Evolutionary conservation across 768 basidiomycete genomes (phyloP).

Genomic region (Trametes maxima): DNA sequence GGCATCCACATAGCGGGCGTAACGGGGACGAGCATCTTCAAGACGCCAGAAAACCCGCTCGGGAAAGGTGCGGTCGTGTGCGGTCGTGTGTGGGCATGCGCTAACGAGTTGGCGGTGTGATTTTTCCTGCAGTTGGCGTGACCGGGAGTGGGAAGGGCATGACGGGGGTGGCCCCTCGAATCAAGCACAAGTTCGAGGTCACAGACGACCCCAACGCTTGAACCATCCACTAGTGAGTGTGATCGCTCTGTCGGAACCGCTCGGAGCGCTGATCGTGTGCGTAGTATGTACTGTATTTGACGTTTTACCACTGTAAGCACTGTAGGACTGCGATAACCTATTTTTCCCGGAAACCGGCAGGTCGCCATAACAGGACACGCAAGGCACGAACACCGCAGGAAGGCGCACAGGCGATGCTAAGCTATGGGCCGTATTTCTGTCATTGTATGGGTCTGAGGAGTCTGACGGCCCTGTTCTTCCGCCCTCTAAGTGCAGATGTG

Average conservation of each 20-base stretch:
- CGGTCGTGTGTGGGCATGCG: conserved; percentile 20
- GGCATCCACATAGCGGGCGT: conserved; percentile 89
- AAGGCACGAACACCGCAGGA: neutral
- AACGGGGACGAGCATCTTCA: conserved; percentile 89
- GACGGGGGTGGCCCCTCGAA: conserved; percentile 69
- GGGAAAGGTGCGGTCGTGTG: conserved; percentile 65
- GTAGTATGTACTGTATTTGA: conserved; percentile 16
- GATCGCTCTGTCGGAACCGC: too few species aligned
- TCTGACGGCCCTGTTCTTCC: conserved; percentile 10
- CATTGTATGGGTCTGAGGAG: neutral
- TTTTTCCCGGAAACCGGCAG: conserved; percentile 1
- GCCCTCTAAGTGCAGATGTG: conserved; percentile 5
- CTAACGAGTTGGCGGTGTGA: neutral
- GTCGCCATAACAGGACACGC: neutral
- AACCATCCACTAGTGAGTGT: conserved; percentile 8
- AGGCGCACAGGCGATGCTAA: neutral
- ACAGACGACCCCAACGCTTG: conserved; percentile 40
- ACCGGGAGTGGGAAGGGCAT: conserved; percentile 89
- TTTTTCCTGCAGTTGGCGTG: conserved; percentile 68
- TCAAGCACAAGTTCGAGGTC: conserved; percentile 75
- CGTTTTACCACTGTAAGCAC: neutral
- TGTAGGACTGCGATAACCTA: conserved; percentile 7
- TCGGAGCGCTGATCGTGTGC: neutral
- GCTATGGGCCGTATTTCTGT: conserved; percentile 12
- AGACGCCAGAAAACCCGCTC: conserved; percentile 89